phyloP scores from a whole-genome alignment of 225 moss, liverwort and hornwort species.

The Bryum argenteum region DNA sequence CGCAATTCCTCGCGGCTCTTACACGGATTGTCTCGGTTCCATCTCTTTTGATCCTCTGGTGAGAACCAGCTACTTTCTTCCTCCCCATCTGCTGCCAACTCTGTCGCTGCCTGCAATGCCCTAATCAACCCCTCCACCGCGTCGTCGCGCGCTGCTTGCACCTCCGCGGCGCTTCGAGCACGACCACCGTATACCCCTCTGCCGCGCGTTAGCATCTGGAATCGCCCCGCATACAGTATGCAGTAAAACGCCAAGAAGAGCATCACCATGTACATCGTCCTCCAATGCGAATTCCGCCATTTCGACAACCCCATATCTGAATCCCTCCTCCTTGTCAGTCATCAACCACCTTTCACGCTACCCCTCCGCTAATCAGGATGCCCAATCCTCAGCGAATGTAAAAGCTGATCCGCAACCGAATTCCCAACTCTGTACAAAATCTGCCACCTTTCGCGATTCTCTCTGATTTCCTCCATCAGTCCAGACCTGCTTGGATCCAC shows the following conservation, averaged over 20 bases:
- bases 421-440: too few species aligned
- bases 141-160: slow-evolving; percentile 15
- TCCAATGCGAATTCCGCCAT: slow-evolving; percentile 16
- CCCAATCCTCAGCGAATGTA: too few species aligned
- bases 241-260: slow-evolving; percentile 22
- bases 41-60: slow-evolving; percentile 34
- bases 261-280: slow-evolving; percentile 4
- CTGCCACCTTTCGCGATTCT: too few species aligned
- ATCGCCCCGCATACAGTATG: slow-evolving; percentile 17
- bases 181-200: slow-evolving; percentile 9
- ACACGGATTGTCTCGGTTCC: slow-evolving; percentile 60
- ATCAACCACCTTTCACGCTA: too few species aligned
- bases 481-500: too few species aligned
- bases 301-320: background rate
- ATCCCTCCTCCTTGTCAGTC: too few species aligned
- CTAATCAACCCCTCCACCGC: slow-evolving; percentile 14
- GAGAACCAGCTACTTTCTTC: slow-evolving; percentile 41
- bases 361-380: too few species aligned
- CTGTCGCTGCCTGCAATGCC: slow-evolving; percentile 38
- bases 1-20: slow-evolving; percentile 52
- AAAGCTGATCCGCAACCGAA: too few species aligned
- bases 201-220: slow-evolving; percentile 7
- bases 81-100: slow-evolving; percentile 22
- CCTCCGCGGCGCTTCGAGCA: slow-evolving; percentile 7
- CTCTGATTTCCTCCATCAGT: too few species aligned